phyloP scores from a whole-genome alignment of 192 early-diverging fungal genomes.

The Backusella tarrabulga region DNA sequence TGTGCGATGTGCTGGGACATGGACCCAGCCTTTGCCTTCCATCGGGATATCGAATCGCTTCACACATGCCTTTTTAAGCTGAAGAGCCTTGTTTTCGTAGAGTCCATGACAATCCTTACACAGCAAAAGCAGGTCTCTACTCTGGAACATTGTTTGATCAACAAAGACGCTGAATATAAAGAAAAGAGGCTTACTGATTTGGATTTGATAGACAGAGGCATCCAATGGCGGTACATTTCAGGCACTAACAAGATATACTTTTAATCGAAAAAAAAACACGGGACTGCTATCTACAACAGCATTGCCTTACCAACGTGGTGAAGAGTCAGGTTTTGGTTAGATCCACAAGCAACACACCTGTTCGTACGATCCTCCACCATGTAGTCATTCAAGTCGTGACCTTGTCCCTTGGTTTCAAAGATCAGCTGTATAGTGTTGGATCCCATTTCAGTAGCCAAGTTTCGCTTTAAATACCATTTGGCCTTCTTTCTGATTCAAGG shows the following conservation, averaged over 20 bases:
- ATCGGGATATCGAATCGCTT: constrained; percentile 24
- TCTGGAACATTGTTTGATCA: constrained; percentile 15
- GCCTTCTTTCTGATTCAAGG: constrained; percentile 29
- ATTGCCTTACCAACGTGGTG: constrained; percentile 34
- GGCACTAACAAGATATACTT: constrained; percentile 20
- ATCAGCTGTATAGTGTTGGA: constrained; percentile 27
- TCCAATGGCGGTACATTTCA: constrained; percentile 40
- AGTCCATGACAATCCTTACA: constrained; percentile 33
- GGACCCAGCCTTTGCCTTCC: constrained; percentile 33
- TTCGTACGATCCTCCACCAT: constrained; percentile 36
- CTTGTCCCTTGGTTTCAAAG: constrained; percentile 36
- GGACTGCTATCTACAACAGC: not conserved
- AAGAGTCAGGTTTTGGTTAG: constrained; percentile 18
- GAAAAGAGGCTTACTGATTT: constrained; percentile 30
- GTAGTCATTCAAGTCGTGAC: constrained; percentile 30
- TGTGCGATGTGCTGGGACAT: constrained; percentile 11
- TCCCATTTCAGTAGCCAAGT: constrained; percentile 23
- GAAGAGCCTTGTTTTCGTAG: constrained; percentile 28
- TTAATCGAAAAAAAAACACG: not conserved
- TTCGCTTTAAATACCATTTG: constrained; percentile 32
- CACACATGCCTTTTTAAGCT: constrained; percentile 25
- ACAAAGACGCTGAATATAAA: not conserved
- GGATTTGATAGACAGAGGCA: constrained; percentile 38
- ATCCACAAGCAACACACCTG: constrained; percentile 35
- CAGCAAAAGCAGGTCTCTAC: constrained; percentile 32